Conservation (phyloP, 805 yeast species). For the Cyberlindnera petersonii region DNA sequence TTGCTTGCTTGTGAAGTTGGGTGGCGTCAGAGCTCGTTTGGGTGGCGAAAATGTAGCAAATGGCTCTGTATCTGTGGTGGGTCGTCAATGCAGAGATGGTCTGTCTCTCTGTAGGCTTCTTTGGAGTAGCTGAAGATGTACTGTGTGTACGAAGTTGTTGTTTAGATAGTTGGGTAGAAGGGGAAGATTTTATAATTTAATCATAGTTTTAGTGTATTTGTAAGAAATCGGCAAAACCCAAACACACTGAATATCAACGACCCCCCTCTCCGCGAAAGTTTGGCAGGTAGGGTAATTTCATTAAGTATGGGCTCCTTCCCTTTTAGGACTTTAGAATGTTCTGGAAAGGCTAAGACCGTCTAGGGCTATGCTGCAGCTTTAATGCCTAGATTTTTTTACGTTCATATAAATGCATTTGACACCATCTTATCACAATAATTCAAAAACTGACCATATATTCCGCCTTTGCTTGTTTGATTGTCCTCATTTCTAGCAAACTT, state of each 20-base stretch:
- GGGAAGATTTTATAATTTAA: neutral
- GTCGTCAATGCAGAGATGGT: neutral
- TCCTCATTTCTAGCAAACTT: too few species aligned
- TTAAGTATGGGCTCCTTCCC: constrained; percentile 2
- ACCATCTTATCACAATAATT: too few species aligned
- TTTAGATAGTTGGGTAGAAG: neutral
- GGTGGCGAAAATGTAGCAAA: constrained; percentile 1
- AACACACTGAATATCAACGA: neutral
- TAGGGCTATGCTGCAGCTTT: constrained; percentile 11
- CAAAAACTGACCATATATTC: too few species aligned
- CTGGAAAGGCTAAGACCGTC: constrained; percentile 6
- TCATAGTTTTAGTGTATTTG: neutral
- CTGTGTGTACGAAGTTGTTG: too few species aligned
- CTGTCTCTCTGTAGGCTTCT: neutral
- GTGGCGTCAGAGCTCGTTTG: constrained; percentile 1
- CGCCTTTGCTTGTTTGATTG: too few species aligned
- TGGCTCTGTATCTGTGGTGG: neutral
- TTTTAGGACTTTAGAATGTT: constrained; percentile 10
- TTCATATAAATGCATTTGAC: too few species aligned
- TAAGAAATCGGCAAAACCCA: neutral
- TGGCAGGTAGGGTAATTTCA: constrained; percentile 16
- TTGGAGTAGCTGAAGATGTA: too few species aligned
- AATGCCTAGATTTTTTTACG: too few species aligned
- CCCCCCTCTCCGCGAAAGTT: neutral
- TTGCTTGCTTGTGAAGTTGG: neutral